phyloP scores from a whole-genome alignment of 305 asterid species.

The Fraxinus nigra region DNA sequence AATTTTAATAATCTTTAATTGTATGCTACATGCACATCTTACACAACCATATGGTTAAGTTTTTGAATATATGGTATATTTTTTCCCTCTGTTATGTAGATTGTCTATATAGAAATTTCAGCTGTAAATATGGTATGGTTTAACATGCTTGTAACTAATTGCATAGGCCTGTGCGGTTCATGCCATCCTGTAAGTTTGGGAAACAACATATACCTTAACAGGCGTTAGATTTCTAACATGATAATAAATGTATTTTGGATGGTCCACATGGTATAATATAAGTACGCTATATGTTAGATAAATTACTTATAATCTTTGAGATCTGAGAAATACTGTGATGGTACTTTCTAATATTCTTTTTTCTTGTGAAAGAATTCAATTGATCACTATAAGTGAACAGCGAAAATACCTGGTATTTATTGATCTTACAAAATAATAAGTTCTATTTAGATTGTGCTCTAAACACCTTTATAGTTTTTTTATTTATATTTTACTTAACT shows the following conservation, averaged over 20 bases:
- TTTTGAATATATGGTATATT: background rate
- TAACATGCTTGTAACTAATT: background rate
- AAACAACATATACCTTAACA: background rate
- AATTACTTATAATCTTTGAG: background rate
- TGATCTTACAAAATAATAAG: background rate
- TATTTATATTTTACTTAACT: background rate
- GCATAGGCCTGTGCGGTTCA: background rate
- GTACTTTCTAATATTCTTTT: background rate
- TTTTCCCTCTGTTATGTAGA: background rate
- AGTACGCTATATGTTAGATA: background rate
- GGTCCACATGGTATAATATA: background rate
- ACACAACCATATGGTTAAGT: background rate
- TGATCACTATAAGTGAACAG: background rate
- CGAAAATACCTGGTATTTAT: background rate
- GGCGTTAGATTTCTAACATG: background rate
- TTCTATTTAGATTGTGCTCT: background rate
- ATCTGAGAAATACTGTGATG: background rate
- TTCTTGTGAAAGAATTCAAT: background rate
- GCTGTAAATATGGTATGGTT: background rate
- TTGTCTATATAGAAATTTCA: background rate
- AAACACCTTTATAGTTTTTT: background rate
- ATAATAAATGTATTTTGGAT: background rate
- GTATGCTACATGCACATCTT: conserved; percentile 9
- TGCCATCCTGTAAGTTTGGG: background rate
- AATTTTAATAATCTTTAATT: conserved; percentile 3